These are phyloP conservation scores for Ceratobasidium sp. DNA, from an alignment of 1,284 basidiomycete genomes.

Conservation along the genomic window DNA sequence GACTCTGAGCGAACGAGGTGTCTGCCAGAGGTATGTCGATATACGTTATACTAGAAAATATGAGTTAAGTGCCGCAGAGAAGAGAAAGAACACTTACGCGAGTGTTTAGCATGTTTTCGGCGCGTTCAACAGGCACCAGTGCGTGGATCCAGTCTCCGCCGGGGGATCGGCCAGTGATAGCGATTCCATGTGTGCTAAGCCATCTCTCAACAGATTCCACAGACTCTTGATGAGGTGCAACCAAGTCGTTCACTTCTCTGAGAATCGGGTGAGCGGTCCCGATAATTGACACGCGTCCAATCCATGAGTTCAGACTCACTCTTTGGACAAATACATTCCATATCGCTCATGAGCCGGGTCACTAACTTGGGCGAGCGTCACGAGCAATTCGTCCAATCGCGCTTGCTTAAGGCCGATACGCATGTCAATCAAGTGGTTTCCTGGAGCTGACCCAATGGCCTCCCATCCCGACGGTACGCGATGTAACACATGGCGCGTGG, in stretches of 20 bases:
- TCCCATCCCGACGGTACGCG: conserved; percentile 24
- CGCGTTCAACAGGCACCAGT: not conserved
- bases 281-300: conserved; percentile 46
- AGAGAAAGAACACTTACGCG: conserved; percentile 51
- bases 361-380: conserved; percentile 17
- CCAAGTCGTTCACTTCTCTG: not conserved
- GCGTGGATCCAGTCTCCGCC: conserved; percentile 22
- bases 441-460: not conserved
- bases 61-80: not conserved
- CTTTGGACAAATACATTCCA: conserved; percentile 35
- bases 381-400: conserved; percentile 10
- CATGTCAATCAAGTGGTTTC: conserved; percentile 17
- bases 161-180: not conserved
- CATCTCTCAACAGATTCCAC: not conserved
- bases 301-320: conserved; percentile 49
- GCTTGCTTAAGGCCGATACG: conserved; percentile 24
- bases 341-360: conserved; percentile 14
- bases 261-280: not conserved
- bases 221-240: not conserved
- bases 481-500: conserved; percentile 10
- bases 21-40: conserved; percentile 56
- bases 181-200: not conserved
- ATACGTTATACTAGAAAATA: conserved; percentile 59
- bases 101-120: conserved; percentile 21
- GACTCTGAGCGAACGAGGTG: conserved; percentile 61